Evolutionary conservation across 2,329 filamentous ascomycete species (phyloP).

Genomic region (Aspergillus ochraceus): DNA sequence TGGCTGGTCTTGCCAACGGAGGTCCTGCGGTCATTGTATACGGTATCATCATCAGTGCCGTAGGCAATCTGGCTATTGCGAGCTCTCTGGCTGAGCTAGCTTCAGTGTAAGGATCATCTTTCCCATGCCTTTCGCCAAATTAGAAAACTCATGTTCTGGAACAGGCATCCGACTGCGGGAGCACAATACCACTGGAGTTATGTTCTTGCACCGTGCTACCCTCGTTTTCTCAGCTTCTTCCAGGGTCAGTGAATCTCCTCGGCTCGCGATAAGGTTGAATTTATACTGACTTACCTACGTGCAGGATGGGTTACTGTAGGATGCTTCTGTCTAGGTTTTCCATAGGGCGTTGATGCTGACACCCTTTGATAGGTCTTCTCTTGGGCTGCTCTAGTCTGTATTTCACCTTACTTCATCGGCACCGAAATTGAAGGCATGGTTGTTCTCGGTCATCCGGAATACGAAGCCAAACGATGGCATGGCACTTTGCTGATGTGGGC

Average conservation of each 20-base stretch:
- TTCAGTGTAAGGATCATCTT: conserved; percentile 27
- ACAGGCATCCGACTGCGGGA: conserved; percentile 25
- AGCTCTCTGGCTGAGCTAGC: conserved; percentile 40
- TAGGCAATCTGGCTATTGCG: conserved; percentile 37
- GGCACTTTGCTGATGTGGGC: conserved; percentile 53
- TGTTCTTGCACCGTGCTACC: conserved; percentile 25
- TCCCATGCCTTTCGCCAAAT: neutral
- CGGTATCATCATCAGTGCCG: conserved; percentile 31
- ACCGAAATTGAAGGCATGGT: conserved; percentile 38
- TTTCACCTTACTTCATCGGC: conserved; percentile 29
- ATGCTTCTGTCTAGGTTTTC: neutral
- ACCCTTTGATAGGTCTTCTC: conserved; percentile 18
- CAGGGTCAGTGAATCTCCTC: conserved; percentile 6
- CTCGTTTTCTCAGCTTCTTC: conserved; percentile 25
- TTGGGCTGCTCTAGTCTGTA: conserved; percentile 28
- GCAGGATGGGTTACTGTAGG: conserved; percentile 18
- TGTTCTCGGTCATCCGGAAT: conserved; percentile 27
- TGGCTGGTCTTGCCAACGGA: conserved; percentile 30
- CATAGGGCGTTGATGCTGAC: conserved; percentile 3
- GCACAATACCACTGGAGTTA: conserved; percentile 40
- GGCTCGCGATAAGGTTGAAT: too few relatives aligned
- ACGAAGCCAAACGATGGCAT: conserved; percentile 28
- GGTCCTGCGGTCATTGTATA: conserved; percentile 37
- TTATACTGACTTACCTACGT: neutral
- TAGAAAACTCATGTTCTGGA: conserved; percentile 8